Conservation (phyloP, 176 grass and related monocot genomes). For the Olyra latifolia region DNA sequence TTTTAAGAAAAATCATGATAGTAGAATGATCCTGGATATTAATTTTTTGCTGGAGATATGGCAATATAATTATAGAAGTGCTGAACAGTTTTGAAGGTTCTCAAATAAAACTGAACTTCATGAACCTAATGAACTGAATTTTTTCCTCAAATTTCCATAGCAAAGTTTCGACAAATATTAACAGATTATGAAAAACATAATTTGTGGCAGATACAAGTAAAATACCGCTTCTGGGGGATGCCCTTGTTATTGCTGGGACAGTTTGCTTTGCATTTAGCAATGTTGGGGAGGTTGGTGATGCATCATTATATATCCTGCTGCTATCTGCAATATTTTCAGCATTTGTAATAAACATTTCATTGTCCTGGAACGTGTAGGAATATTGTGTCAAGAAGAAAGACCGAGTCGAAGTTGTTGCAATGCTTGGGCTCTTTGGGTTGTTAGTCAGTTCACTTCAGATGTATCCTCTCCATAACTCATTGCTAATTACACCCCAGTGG, state of each 20-base stretch:
- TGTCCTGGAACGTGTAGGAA: slow-evolving; percentile 52
- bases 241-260: slow-evolving; percentile 69
- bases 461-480: slow-evolving; percentile 47
- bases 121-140: slow-evolving; percentile 10
- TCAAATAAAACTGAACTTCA: background rate
- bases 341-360: background rate
- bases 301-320: background rate
- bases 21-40: background rate
- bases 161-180: background rate
- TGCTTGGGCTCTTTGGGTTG: slow-evolving; percentile 67
- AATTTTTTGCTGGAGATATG: background rate
- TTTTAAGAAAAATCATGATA: background rate
- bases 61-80: no score
- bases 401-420: slow-evolving; percentile 68
- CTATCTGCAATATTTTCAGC: slow-evolving; percentile 8
- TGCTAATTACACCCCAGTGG: background rate
- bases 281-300: slow-evolving; percentile 59
- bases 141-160: background rate
- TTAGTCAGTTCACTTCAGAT: slow-evolving; percentile 59
- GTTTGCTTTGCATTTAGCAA: slow-evolving; percentile 74
- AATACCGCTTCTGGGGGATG: slow-evolving; percentile 67
- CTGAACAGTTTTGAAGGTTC: background rate
- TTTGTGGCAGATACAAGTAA: slow-evolving; percentile 41
- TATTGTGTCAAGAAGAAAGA: slow-evolving; percentile 78
- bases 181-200: background rate